Evolutionary conservation across 257 asterid species (phyloP), one percentile per base, ranked within the genome.

Genomic region (Cordia subcordata): DNA sequence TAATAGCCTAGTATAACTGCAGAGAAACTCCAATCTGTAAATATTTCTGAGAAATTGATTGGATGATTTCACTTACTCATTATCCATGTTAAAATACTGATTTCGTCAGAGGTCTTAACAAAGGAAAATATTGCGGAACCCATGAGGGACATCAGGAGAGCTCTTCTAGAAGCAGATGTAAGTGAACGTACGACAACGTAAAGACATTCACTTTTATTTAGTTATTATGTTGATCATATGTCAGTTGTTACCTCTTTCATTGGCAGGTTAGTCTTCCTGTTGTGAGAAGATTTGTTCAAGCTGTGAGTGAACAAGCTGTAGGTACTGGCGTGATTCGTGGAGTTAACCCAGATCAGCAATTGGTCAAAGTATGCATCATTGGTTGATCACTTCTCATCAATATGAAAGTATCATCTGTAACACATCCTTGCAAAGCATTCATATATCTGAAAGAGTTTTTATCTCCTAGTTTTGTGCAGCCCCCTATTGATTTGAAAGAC

Each of bases 201-300:
- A 42, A 1, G 12, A 42, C 12, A 16, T 38, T 13, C 19, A 17
- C n/a, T 19, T 16, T 20, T 61, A 17, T 23, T 16, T 49, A 5
- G 8, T 62, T 32, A 14, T 4, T 17, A 51, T 17, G 58, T 49
- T 40, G 46, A 38, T 13, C 38, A 33, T 15, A 8, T 47, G 14
- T 13, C 8, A 55, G 49, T 58, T 39, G 14, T 47, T 60, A 16
- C 49, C 27, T 64, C 61, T 67, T 21, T 20, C 4, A 50, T 71
- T 68, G 79, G 62, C 92, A 91, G 98, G 98, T 91, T 67, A 91
- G 99, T 71, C 96, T 92, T 71, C 96, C 99, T 54, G 99, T 92
- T 71, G 97, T 86, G 61, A 86, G 95, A 81, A 82, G 99, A 76
- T 92, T 92, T 75, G 87, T 92, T 70, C 95, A 88, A 83, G 69